Evolutionary conservation across 1,284 basidiomycete species (phyloP).

Genomic region (Cutaneotrichosporon spelunceum): DNA sequence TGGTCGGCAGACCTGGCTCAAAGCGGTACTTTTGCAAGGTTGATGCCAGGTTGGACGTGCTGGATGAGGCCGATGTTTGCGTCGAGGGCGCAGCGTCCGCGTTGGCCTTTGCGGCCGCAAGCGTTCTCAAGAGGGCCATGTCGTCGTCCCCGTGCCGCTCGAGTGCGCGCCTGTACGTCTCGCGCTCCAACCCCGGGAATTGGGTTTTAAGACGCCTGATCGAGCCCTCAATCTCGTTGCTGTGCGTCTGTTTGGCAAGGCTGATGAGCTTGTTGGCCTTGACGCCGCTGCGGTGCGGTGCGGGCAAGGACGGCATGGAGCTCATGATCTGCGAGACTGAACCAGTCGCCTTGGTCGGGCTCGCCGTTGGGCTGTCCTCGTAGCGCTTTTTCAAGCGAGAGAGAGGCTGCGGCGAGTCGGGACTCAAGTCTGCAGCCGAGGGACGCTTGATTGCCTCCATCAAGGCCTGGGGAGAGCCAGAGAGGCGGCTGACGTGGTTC

Average conservation of each 20-base stretch:
- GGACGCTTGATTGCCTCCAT: conserved; percentile 4
- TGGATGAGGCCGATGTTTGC: not conserved
- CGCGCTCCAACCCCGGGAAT: conserved; percentile 24
- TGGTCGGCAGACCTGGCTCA: conserved; percentile 7
- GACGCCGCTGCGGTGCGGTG: conserved; percentile 15
- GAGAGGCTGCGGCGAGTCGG: conserved; percentile 26
- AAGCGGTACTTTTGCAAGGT: conserved; percentile 8
- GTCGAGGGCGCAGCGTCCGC: not conserved
- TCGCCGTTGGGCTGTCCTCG: conserved; percentile 22
- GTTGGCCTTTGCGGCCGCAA: conserved; percentile 1
- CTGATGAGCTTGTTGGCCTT: conserved; percentile 14
- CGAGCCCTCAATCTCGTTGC: conserved; percentile 15
- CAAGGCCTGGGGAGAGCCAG: conserved; percentile 1
- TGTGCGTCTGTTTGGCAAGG: conserved; percentile 18
- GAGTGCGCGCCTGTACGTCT: conserved; percentile 21
- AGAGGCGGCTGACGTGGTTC: not conserved
- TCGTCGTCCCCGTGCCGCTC: conserved; percentile 21
- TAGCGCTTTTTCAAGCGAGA: conserved; percentile 29
- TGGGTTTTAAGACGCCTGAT: conserved; percentile 23
- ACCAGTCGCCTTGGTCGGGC: conserved; percentile 7
- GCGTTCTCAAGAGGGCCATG: conserved; percentile 7
- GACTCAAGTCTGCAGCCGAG: conserved; percentile 16
- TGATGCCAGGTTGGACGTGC: conserved; percentile 7
- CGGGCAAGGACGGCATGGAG: conserved; percentile 17
- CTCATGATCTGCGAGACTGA: not conserved